Base-by-base conservation (phyloP, 352 stramenopile genomes). In the Pythium scleroteichum region DNA sequence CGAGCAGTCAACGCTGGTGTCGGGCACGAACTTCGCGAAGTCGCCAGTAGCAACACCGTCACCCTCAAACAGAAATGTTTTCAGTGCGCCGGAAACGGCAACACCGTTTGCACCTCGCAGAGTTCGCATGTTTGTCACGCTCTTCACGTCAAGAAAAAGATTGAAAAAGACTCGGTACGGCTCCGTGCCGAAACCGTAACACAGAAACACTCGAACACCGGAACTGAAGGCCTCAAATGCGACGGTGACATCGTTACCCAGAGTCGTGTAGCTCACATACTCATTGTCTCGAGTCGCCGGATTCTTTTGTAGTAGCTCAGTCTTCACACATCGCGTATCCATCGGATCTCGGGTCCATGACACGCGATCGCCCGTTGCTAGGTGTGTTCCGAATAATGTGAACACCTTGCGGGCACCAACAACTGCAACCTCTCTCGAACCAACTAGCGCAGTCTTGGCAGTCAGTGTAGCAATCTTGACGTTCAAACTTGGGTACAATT, bases 21-120 rank as follows among this genome's bases (percentile, higher is more conserved):
- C 56, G 1, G 73, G 40, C 12, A 90, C 78, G 65, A 90, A 88
- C 46, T 90, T 90, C 9, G 71, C 78, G 40, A 76, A 79, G 50
- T 90, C 79, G 0, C 81, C 81, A 0, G 65, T 85, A 0, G 53
- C 60, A 0, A 88, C 79, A 0, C 81, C 81, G 23, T 88, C 77
- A 23, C 81, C 81, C 32, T 83, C 66, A 46, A 90, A 90, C 12
- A 87, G 26, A 62, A 90, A 87, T 2, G 78, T 79, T 44, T 90
- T 88, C 14, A 75, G 46, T 17, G 74, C 66, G 2, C 75, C 75
- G 0, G 77, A 53, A 2, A 90, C 73, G 1, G 73, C 77, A 24
- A 80, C 66, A 6, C 35, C 65, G 5, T 65, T 76, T 19, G 76
- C 80, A 6, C 67, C 76, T 26, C 75, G 49, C 5, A 86, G 59